phyloP scores from a whole-genome alignment of 345 rosid genomes.

The Salix suchowensis region DNA sequence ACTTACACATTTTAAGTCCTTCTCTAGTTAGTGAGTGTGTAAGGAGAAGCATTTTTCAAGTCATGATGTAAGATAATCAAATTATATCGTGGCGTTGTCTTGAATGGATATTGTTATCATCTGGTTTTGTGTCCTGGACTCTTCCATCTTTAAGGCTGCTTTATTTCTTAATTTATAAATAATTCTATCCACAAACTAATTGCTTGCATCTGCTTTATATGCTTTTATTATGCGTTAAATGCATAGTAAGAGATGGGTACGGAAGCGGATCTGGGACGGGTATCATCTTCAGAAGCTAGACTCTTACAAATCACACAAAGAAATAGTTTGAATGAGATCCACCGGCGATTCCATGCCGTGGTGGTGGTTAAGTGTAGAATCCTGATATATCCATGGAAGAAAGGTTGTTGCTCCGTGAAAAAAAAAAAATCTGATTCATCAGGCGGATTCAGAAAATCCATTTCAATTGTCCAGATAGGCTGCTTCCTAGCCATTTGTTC shows the following conservation, averaged over 20 bases:
- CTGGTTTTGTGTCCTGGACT: slow-evolving; percentile 1
- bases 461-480: too few relatives aligned
- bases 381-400: too few relatives aligned
- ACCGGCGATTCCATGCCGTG: background rate
- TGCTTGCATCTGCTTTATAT: too few relatives aligned
- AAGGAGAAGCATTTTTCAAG: background rate
- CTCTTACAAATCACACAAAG: background rate
- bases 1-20: slow-evolving; percentile 29
- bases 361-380: too few relatives aligned
- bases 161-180: background rate
- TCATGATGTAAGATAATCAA: background rate
- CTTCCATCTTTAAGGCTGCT: background rate
- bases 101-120: background rate
- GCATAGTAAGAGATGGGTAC: too few relatives aligned
- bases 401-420: too few relatives aligned
- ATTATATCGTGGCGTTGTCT: background rate
- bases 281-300: too few relatives aligned
- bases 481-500: too few relatives aligned
- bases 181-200: background rate
- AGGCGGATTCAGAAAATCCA: too few relatives aligned
- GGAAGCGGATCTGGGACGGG: too few relatives aligned
- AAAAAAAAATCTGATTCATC: too few relatives aligned
- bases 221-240: too few relatives aligned
- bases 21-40: slow-evolving; percentile 1
- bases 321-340: background rate